These are phyloP conservation scores for Eruca vesicaria DNA, from an alignment of 441 rosid species.

Conservation along the genomic window DNA sequence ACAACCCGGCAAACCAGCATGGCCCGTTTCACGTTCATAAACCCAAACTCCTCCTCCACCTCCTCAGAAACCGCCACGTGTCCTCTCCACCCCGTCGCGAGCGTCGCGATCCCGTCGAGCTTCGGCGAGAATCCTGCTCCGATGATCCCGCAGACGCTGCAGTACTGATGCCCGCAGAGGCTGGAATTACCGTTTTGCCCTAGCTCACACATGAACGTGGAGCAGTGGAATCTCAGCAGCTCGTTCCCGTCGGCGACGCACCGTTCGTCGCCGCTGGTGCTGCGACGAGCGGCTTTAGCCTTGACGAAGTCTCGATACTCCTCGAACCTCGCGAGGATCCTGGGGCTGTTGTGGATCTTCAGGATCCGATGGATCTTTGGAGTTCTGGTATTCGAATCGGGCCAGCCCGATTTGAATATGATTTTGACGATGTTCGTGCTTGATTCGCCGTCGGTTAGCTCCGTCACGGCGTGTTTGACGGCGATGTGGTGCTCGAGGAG, in stretches of 20 bases:
- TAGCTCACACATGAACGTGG: constrained; percentile 80
- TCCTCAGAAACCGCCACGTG: constrained; percentile 82
- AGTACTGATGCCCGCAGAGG: constrained; percentile 71
- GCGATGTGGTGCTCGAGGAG: constrained; percentile 76
- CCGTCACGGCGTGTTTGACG: constrained; percentile 72
- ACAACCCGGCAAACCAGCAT: constrained; percentile 86
- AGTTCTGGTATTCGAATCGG: constrained; percentile 36
- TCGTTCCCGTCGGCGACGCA: constrained; percentile 98
- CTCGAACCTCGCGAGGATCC: constrained; percentile 72
- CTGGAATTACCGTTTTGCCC: constrained; percentile 56
- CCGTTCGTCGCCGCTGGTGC: constrained; percentile 60
- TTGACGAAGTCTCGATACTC: constrained; percentile 87
- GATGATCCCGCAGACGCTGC: constrained; percentile 82
- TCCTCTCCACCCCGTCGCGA: constrained; percentile 76
- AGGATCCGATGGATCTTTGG: constrained; percentile 63
- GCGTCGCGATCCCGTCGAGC: constrained; percentile 81
- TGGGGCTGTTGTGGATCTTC: constrained; percentile 80
- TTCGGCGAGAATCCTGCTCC: constrained; percentile 83
- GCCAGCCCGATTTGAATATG: constrained; percentile 87
- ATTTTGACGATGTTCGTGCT: constrained; percentile 83
- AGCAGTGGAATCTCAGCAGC: constrained; percentile 79
- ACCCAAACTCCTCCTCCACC: constrained; percentile 76
- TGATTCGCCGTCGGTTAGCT: constrained; percentile 72
- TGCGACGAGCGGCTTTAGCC: constrained; percentile 62
- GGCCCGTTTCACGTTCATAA: constrained; percentile 91